Evolutionary conservation across 2,329 filamentous ascomycete species (phyloP).

Genomic region (Neofusicoccum kwambonambiense): DNA sequence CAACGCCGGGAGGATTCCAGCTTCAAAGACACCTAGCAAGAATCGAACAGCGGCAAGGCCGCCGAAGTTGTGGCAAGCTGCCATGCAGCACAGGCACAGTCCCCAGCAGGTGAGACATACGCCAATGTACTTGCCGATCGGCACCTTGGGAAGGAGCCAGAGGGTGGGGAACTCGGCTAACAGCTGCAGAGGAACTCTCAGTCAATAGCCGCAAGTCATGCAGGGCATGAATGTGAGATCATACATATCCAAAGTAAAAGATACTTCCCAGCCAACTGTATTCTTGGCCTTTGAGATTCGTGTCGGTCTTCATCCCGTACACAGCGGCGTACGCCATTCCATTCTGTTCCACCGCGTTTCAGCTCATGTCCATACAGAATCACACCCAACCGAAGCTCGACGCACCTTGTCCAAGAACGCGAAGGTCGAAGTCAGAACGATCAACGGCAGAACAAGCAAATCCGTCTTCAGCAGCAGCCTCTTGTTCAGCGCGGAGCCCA

Average conservation of each 20-base stretch:
- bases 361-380: not conserved
- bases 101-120: conserved; percentile 54
- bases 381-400: not conserved
- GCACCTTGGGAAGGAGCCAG: conserved; percentile 58
- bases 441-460: not conserved
- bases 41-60: conserved; percentile 44
- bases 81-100: conserved; percentile 58
- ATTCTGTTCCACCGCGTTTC: not conserved
- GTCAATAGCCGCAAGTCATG: not conserved
- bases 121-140: conserved; percentile 49
- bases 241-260: conserved; percentile 17
- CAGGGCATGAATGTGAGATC: not conserved
- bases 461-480: conserved; percentile 44
- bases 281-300: conserved; percentile 20
- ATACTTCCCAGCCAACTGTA: conserved; percentile 21
- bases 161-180: conserved; percentile 60
- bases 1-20: conserved; percentile 23
- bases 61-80: conserved; percentile 59
- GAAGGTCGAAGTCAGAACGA: not conserved
- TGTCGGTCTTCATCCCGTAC: conserved; percentile 21
- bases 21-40: conserved; percentile 28
- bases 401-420: not conserved
- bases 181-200: not conserved
- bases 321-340: conserved; percentile 16
- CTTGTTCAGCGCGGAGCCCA: conserved; percentile 45